Conservation (phyloP, 2,329 filamentous ascomycete genomes). For the Ascochyta pisi region DNA sequence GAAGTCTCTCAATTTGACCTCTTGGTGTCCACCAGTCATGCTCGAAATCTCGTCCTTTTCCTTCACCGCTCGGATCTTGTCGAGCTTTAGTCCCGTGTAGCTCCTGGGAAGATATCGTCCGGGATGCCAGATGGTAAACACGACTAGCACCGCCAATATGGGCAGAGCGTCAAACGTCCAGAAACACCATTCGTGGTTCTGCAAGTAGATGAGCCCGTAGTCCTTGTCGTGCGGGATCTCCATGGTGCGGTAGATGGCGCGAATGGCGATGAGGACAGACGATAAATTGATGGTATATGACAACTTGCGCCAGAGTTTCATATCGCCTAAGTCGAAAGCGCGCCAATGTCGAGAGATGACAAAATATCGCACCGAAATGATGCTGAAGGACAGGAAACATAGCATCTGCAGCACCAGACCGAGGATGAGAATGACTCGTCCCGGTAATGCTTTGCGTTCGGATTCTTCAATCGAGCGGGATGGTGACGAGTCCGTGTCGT, state of each 20-base stretch:
- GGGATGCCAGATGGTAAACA: conserved; percentile 61
- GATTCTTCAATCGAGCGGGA: conserved; percentile 51
- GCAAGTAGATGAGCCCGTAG: conserved; percentile 57
- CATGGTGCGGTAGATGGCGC: conserved; percentile 61
- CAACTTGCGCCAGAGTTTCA: conserved; percentile 46
- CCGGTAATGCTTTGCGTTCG: conserved; percentile 37
- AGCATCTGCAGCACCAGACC: conserved; percentile 59
- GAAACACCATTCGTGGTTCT: conserved; percentile 61
- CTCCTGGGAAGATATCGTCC: conserved; percentile 41
- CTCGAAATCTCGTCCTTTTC: conserved; percentile 44
- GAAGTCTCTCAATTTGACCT: conserved; percentile 27
- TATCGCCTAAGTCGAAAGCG: conserved; percentile 43
- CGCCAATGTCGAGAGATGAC: conserved; percentile 41
- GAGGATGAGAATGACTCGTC: conserved; percentile 50
- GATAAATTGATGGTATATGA: conserved; percentile 45
- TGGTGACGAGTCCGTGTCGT: conserved; percentile 41
- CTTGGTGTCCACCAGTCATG: conserved; percentile 12
- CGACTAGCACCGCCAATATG: conserved; percentile 56
- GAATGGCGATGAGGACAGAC: conserved; percentile 49
- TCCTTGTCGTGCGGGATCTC: conserved; percentile 59
- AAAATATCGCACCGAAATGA: conserved; percentile 46
- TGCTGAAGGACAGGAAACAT: conserved; percentile 60
- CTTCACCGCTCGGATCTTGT: conserved; percentile 39
- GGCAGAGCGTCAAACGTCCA: conserved; percentile 61
- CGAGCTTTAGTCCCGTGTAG: conserved; percentile 38